A percentile compares a stretch with the other conserved stretches of the same genome.
These are phyloP conservation scores for Pholiota microspora DNA, from an alignment of 768 basidiomycete genomes.

Conservation along the genomic window DNA sequence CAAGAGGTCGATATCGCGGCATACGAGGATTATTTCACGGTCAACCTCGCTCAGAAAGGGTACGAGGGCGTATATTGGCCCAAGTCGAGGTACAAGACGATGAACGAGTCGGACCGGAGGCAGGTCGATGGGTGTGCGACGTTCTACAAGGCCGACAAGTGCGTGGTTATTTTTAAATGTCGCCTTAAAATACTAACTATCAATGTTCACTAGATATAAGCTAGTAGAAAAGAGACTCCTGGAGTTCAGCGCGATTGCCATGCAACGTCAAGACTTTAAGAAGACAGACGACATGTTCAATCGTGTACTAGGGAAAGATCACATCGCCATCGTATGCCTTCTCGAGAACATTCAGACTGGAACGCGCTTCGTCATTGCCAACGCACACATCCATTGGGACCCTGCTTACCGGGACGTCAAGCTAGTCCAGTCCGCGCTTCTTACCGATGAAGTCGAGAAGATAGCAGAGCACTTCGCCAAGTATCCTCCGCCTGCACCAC, in stretches of 20 bases:
- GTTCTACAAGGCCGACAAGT: slow-evolving; percentile 91
- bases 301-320: slow-evolving; percentile 91
- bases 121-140: slow-evolving; percentile 95
- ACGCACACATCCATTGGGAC: slow-evolving; percentile 94
- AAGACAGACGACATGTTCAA: slow-evolving; percentile 99
- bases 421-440: slow-evolving; percentile 90
- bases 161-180: slow-evolving; percentile 30
- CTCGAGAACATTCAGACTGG: slow-evolving; percentile 88
- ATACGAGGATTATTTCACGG: slow-evolving; percentile 88
- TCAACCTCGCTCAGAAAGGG: slow-evolving; percentile 65
- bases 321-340: slow-evolving; percentile 84
- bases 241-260: slow-evolving; percentile 90
- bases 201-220: slow-evolving; percentile 59
- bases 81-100: slow-evolving; percentile 90
- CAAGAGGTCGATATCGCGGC: slow-evolving; percentile 94
- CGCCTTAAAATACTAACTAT: slow-evolving; percentile 5
- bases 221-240: slow-evolving; percentile 92
- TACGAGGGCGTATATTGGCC: slow-evolving; percentile 94
- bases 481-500: slow-evolving; percentile 63
- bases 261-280: slow-evolving; percentile 92
- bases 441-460: slow-evolving; percentile 93
- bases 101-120: slow-evolving; percentile 82
- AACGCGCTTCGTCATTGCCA: slow-evolving; percentile 84
- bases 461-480: slow-evolving; percentile 80
- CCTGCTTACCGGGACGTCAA: slow-evolving; percentile 93